phyloP scores from a whole-genome alignment of 352 stramenopile genomes.

The Phytopythium kandeliae region DNA sequence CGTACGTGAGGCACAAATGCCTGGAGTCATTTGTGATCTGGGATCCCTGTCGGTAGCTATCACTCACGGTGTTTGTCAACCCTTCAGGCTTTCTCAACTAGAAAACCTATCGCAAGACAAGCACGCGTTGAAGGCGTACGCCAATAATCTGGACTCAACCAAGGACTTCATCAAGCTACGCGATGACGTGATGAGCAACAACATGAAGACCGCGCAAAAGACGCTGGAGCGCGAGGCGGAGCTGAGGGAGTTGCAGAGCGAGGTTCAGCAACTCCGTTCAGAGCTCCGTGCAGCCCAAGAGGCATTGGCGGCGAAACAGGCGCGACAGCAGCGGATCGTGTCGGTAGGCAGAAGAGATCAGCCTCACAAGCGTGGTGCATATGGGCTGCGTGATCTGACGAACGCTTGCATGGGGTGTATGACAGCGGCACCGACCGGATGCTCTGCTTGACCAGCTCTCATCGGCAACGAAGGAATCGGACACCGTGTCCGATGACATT shows the following conservation, averaged over 20 bases:
- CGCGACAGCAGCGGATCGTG: conserved; percentile 57
- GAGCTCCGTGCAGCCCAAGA: conserved; percentile 50
- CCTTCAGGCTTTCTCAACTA: conserved; percentile 39
- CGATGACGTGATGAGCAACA: conserved; percentile 72
- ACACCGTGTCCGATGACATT: conserved; percentile 66
- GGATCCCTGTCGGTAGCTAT: background rate
- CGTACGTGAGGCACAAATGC: conserved; percentile 29
- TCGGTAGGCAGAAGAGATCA: conserved; percentile 29
- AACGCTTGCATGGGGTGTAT: conserved; percentile 1
- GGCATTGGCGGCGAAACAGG: conserved; percentile 59
- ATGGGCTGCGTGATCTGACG: background rate
- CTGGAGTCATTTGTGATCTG: too few species aligned
- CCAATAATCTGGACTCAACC: conserved; percentile 51
- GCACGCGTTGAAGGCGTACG: conserved; percentile 53
- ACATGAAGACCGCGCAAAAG: conserved; percentile 68
- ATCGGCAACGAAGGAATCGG: conserved; percentile 45
- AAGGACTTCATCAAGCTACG: conserved; percentile 68
- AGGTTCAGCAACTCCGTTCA: conserved; percentile 41
- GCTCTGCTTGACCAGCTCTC: conserved; percentile 66
- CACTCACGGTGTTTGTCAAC: background rate
- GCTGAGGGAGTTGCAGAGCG: conserved; percentile 40
- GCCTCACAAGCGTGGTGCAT: too few species aligned
- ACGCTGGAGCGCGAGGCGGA: conserved; percentile 54
- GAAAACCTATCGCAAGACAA: conserved; percentile 59
- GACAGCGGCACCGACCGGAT: conserved; percentile 62